Base-by-base conservation (phyloP, 345 rosid genomes). In the Cardamine chenopodiifolia region DNA sequence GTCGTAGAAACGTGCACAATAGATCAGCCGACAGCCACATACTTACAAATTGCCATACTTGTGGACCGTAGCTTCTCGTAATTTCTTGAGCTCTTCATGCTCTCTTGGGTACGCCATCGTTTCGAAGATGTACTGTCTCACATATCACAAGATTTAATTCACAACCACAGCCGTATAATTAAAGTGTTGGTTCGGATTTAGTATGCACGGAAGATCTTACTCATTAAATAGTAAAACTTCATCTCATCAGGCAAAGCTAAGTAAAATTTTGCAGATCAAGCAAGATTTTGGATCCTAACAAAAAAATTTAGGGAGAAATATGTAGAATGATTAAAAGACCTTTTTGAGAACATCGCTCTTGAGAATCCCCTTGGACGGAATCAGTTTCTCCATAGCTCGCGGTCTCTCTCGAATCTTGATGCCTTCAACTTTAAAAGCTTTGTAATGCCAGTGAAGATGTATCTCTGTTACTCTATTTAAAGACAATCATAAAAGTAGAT, bases 41-140 rank as follows among this genome's bases (percentile, higher is more conserved):
- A 77, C 78, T 78, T 73, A 79, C 79, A 63, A 40, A 18, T 66
- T 35, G 66, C 35, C 77, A 68, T 72, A 82, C 6, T 81, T 76
- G 1, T 29, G 44, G 0, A 28, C 72, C 4, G 88, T 86, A 31
- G 74, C 82, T 39, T 84, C 80, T 26, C 88, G 40, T 14, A 86
- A 14, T 23, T 80, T 67, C 75, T 78, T 86, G 6, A 83, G 80
- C 50, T 62, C 66, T 14, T 72, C 74, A 28, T 80, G 79, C 65
- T 86, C 90, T 69, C 83, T 80, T 6, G 85, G 88, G 65, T 77
- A 81, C 17, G 73, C 85, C 31, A 83, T 71, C 8, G 77, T 76
- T 62, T 76, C 75, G 0, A 44, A 32, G 50, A 70, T 68, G 44
- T 76, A 76, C 80, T 76, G 71, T 75, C 19, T 28, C 68, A 49